phyloP scores from a whole-genome alignment of 371 early-diverging fungal species.

The Blyttiomyces sp. region DNA sequence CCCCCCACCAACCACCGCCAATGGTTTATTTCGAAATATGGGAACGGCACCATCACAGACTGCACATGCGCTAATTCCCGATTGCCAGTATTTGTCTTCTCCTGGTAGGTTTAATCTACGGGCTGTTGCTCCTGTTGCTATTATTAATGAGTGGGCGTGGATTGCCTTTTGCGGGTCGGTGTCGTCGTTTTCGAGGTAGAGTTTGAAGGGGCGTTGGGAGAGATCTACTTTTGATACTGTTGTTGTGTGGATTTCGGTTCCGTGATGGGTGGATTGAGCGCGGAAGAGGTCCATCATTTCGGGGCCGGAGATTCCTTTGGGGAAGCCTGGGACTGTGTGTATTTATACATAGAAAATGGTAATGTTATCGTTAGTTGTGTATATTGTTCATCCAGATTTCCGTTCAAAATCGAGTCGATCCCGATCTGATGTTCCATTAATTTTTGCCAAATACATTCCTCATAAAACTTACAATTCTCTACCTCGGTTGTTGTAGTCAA shows the following conservation, averaged over 20 bases:
- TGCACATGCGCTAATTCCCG: slow-evolving; percentile 68
- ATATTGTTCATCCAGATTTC: too few species aligned
- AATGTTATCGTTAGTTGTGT: too few species aligned
- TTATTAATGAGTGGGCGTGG: slow-evolving; percentile 45
- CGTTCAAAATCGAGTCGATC: too few species aligned
- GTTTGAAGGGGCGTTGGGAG: slow-evolving; percentile 43
- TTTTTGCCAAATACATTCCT: too few species aligned
- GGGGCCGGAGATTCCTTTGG: slow-evolving; percentile 74
- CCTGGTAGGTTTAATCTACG: slow-evolving; percentile 41
- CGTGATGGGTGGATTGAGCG: slow-evolving; percentile 39
- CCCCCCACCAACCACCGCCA: slow-evolving; percentile 69
- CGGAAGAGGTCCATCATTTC: slow-evolving; percentile 43
- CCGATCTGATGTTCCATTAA: too few species aligned
- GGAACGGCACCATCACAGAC: slow-evolving; percentile 92
- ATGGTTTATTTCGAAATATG: slow-evolving; percentile 85
- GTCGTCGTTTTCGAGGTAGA: slow-evolving; percentile 41
- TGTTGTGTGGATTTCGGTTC: slow-evolving; percentile 46
- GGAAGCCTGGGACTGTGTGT: slow-evolving; percentile 66
- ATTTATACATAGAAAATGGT: too few species aligned
- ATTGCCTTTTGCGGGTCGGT: slow-evolving; percentile 21
- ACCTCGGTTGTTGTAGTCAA: slow-evolving; percentile 90
- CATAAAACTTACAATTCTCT: slow-evolving; percentile 89
- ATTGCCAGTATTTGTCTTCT: slow-evolving; percentile 84
- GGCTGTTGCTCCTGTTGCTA: slow-evolving; percentile 72
- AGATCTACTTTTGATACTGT: slow-evolving; percentile 49